Evolutionary conservation across 108 stramenopile species (phyloP), one percentile per base, ranked within the genome.

Genomic region (Mediolabrus comicus): DNA sequence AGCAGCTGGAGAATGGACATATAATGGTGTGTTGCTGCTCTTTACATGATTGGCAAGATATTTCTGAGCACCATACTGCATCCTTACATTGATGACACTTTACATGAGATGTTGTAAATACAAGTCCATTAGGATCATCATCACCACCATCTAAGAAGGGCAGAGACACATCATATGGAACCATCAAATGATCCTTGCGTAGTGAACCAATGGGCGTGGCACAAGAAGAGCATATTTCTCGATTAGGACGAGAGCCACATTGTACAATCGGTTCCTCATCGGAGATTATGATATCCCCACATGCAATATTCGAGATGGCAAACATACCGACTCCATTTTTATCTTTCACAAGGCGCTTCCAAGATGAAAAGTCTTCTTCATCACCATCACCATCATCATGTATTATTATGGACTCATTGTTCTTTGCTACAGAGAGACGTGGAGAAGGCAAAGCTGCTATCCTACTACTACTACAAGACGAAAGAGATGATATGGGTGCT

Each of bases 251-350:
- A 19, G 26, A 25, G 28, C 36, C 22, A 2, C 63, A 64, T 16
- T 43, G 36, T 4, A 64, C 25, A 13, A 64, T 46, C 0, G 63
- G 63, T 0, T 64, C 63, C 36, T 64, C 63, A 10, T 64, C 43
- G 5, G 63, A 27, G 36, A 64, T 64, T 27, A 64, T 64, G 26
- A 43, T 22, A 30, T 64, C 63, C 3, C 63, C 63, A 39, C 39
- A 64, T n/a, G 27, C 19, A 29, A 64, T 64, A 10, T 51, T 46
- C 9, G 11, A 8, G 9, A 38, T 39, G 10, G 63, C 43, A 31
- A 64, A 64, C 22, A 64, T 64, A 1, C 63, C 63, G 22, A 64
- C 36, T 16, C 63, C 63, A 19, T 29, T 51, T 27, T 33, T 30
- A 9, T 49, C 46, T 57, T 16, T 0, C n/a, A n/a, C n/a, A n/a